Percentiles rank a stretch among this genome's conserved stretches.
phyloP scores from a whole-genome alignment of 2,329 filamentous ascomycete genomes.

The Berkeleyomyces rouxiae region DNA sequence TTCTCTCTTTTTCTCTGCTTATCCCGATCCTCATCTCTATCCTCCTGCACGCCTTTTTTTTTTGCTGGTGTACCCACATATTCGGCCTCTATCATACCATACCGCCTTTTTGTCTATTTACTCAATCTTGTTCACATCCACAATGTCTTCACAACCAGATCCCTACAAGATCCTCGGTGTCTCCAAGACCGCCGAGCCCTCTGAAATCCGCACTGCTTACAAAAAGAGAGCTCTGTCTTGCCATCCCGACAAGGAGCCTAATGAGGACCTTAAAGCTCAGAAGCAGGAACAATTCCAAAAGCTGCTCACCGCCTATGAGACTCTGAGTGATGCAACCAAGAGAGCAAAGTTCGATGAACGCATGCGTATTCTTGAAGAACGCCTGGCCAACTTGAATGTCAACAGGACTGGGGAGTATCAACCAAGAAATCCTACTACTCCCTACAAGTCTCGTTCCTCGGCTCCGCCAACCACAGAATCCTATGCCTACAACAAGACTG shows the following conservation, averaged over 20 bases:
- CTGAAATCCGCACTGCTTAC: conserved; percentile 63
- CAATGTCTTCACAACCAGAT: conserved; percentile 45
- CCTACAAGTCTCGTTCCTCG: conserved; percentile 16
- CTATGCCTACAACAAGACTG: not conserved
- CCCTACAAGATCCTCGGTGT: conserved; percentile 68
- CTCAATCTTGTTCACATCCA: conserved; percentile 15
- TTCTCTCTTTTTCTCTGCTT: not conserved
- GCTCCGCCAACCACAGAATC: not conserved
- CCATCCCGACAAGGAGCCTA: conserved; percentile 81
- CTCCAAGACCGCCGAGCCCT: conserved; percentile 48
- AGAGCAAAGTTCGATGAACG: conserved; percentile 64
- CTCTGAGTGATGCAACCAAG: conserved; percentile 61
- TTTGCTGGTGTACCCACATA: not conserved
- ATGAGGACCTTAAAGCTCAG: conserved; percentile 55
- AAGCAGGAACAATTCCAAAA: conserved; percentile 82
- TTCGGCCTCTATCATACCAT: conserved; percentile 8
- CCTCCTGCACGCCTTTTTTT: not conserved
- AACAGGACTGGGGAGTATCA: conserved; percentile 8
- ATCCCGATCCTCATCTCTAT: not conserved
- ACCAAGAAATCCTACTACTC: conserved; percentile 22
- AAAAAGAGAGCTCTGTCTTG: conserved; percentile 76
- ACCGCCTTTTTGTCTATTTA: not conserved
- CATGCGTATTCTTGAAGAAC: conserved; percentile 28
- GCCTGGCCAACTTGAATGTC: conserved; percentile 23
- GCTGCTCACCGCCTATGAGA: conserved; percentile 84